Percentiles rank a stretch among this genome's conserved stretches.
phyloP scores from a whole-genome alignment of 2,329 filamentous ascomycete species.

The Aspergillus fijiensis region DNA sequence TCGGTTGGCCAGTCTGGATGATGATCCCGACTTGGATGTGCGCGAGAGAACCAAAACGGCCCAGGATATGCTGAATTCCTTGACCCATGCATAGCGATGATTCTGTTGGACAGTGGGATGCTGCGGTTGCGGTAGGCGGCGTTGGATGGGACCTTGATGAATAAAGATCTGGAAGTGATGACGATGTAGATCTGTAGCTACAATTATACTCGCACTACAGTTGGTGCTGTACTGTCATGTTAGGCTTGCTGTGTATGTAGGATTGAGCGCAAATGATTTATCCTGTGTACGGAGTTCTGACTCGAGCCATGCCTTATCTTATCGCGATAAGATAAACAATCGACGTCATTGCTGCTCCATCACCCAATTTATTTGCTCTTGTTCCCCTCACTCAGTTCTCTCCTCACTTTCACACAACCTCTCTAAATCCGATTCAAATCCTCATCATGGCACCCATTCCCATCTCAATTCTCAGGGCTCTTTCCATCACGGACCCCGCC shows the following conservation, averaged over 20 bases:
- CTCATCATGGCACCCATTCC: conserved; percentile 32
- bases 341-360: conserved; percentile 9
- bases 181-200: not conserved
- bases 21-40: conserved; percentile 77
- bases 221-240: not conserved
- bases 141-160: not conserved
- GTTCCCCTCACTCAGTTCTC: not conserved
- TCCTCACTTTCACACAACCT: not conserved
- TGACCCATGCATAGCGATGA: conserved; percentile 22
- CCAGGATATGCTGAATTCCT: conserved; percentile 63
- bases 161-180: conserved; percentile 2
- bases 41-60: conserved; percentile 81
- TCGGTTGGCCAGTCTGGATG: conserved; percentile 62
- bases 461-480: conserved; percentile 37
- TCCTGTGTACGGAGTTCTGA: not conserved
- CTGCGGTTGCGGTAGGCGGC: not conserved
- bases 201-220: not conserved
- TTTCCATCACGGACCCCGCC: conserved; percentile 37
- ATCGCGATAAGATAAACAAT: conserved; percentile 13
- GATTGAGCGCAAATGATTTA: too few species aligned
- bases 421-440: not conserved
- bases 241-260: not conserved
- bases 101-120: not conserved
- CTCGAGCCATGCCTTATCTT: conserved; percentile 8
- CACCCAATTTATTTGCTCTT: not conserved